A percentile compares a stretch with the other conserved stretches of the same genome.
Conservation (phyloP, 2,329 filamentous ascomycete species). For the Colletotrichum incanum region DNA sequence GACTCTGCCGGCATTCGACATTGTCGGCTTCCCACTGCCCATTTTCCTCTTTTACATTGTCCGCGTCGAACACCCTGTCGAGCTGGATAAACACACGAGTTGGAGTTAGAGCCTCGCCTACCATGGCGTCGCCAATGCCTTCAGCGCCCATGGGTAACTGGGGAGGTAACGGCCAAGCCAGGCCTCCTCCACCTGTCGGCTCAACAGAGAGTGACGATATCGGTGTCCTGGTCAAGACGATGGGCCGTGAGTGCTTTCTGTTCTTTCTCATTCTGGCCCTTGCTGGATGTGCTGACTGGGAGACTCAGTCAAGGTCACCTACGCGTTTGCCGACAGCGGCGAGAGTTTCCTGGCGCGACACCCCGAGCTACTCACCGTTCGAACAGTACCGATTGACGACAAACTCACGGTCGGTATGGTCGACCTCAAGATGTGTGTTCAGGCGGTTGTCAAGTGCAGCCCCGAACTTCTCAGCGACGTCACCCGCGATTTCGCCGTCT, state of each 20-base stretch:
- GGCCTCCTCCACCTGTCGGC: slow-evolving; percentile 38
- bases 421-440: slow-evolving; percentile 88
- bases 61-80: background rate
- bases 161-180: slow-evolving; percentile 49
- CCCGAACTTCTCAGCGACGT: slow-evolving; percentile 85
- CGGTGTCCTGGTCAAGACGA: slow-evolving; percentile 73
- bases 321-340: slow-evolving; percentile 92
- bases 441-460: slow-evolving; percentile 83
- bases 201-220: slow-evolving; percentile 56
- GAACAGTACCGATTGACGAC: slow-evolving; percentile 86
- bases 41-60: background rate
- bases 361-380: slow-evolving; percentile 84
- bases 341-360: slow-evolving; percentile 91
- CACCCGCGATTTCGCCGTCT: slow-evolving; percentile 92
- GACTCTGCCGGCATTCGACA: slow-evolving; percentile 16
- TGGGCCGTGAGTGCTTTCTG: slow-evolving; percentile 73
- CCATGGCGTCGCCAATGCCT: slow-evolving; percentile 60
- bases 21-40: slow-evolving; percentile 17
- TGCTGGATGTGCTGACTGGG: slow-evolving; percentile 24
- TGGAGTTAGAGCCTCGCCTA: slow-evolving; percentile 43
- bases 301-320: slow-evolving; percentile 89
- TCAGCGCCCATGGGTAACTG: slow-evolving; percentile 51
- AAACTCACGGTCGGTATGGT: slow-evolving; percentile 87
- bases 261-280: slow-evolving; percentile 5
- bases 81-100: slow-evolving; percentile 33